A percentile compares a stretch with the other conserved stretches of the same genome.
phyloP scores from a whole-genome alignment of 164 flowering plant genomes.

The Euptelea pleiosperma region DNA sequence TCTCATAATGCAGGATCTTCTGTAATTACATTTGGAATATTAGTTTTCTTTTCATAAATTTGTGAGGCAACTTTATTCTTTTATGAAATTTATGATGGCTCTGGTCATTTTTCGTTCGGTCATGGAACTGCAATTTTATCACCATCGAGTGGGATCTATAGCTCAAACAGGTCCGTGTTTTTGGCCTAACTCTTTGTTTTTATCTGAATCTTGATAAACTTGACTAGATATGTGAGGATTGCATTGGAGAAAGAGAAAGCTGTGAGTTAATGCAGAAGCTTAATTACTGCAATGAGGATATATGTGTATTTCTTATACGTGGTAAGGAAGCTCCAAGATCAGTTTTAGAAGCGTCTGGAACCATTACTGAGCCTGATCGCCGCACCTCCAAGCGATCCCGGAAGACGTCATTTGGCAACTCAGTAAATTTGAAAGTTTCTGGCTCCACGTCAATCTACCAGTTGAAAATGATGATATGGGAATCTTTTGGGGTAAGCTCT shows the following conservation, averaged over 20 bases:
- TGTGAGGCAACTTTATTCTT: too few relatives aligned
- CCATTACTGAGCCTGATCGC: constrained; percentile 60
- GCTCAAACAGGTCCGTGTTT: not conserved
- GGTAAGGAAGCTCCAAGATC: constrained; percentile 94
- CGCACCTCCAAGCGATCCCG: constrained; percentile 85
- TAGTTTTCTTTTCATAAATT: too few relatives aligned
- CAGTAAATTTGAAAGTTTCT: constrained; percentile 70
- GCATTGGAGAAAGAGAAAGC: constrained; percentile 94
- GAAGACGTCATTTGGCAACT: constrained; percentile 61
- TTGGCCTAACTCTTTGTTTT: not conserved
- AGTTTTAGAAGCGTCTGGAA: constrained; percentile 70
- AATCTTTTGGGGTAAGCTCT: constrained; percentile 86
- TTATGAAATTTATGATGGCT: too few relatives aligned
- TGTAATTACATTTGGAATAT: too few relatives aligned
- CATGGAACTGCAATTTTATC: too few relatives aligned
- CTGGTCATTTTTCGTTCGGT: too few relatives aligned
- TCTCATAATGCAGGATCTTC: too few relatives aligned
- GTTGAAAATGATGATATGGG: constrained; percentile 99
- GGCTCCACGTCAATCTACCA: constrained; percentile 85
- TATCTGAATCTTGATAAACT: not conserved
- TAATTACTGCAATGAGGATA: constrained; percentile 69
- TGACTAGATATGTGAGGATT: constrained; percentile 74
- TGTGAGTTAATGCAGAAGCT: constrained; percentile 75
- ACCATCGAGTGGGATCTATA: not conserved
- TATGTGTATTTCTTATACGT: constrained; percentile 60